Conservation (phyloP, 805 yeast genomes). For the Sugiyamaella boreocaroliniensis region DNA sequence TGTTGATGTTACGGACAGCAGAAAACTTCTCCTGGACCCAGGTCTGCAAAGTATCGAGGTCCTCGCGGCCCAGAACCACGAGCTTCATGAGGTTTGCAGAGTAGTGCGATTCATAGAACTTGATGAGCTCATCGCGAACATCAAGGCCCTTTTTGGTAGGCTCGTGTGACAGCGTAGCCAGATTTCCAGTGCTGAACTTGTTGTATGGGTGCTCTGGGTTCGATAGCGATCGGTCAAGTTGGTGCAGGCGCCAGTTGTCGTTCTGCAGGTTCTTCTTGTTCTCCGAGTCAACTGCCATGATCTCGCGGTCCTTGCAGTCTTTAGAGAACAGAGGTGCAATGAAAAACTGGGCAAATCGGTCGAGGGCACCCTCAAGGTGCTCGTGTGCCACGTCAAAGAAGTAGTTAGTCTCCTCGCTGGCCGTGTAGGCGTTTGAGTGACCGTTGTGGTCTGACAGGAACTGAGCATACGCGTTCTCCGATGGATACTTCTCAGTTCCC, state of each 20-base stretch:
- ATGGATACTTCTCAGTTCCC: constrained; percentile 74
- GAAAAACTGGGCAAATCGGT: constrained; percentile 89
- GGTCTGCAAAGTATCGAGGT: constrained; percentile 57
- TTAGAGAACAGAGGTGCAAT: constrained; percentile 69
- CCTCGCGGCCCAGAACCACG: constrained; percentile 76
- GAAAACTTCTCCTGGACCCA: constrained; percentile 68
- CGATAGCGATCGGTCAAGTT: constrained; percentile 68
- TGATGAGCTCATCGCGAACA: constrained; percentile 72
- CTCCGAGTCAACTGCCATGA: constrained; percentile 92
- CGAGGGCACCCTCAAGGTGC: constrained; percentile 78
- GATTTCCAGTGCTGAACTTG: constrained; percentile 87
- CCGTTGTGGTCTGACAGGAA: constrained; percentile 83
- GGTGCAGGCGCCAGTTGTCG: constrained; percentile 84
- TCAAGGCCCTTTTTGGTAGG: constrained; percentile 60
- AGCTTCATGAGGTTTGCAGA: constrained; percentile 86
- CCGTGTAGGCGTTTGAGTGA: constrained; percentile 85
- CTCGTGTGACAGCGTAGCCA: constrained; percentile 57
- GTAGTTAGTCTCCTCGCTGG: constrained; percentile 83
- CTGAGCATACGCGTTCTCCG: constrained; percentile 65
- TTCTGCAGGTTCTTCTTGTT: constrained; percentile 89
- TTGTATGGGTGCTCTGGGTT: constrained; percentile 75
- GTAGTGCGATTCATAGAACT: constrained; percentile 65
- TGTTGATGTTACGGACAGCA: constrained; percentile 48
- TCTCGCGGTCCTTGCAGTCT: constrained; percentile 82
- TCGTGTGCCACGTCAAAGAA: constrained; percentile 77